phyloP scores from a whole-genome alignment of 805 yeast species.

The Blastobotrys americana region DNA sequence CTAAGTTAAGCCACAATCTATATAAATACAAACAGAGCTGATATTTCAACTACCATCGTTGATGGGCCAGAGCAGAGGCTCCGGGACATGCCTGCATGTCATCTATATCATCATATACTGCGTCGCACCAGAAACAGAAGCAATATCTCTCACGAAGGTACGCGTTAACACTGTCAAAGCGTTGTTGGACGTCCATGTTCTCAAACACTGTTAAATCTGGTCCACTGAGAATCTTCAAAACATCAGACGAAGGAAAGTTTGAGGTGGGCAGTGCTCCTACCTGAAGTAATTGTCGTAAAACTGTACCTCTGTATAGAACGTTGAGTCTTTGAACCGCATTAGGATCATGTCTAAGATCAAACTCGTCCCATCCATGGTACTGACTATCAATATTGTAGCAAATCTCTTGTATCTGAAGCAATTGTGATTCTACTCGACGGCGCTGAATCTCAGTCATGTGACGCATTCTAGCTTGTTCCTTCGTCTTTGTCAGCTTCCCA shows the following conservation, averaged over 20 bases:
- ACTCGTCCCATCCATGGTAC: not conserved
- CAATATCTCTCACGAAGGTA: constrained; percentile 36
- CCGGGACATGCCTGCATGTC: constrained; percentile 50
- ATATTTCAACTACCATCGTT: too few species aligned
- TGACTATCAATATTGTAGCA: not conserved
- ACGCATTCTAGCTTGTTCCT: too few species aligned
- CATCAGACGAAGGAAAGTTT: not conserved
- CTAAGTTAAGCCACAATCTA: too few species aligned
- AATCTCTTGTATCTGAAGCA: not conserved
- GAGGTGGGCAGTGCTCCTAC: not conserved
- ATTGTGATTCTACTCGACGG: not conserved
- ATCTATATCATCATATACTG: constrained; percentile 29
- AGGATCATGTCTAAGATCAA: not conserved
- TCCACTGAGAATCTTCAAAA: not conserved
- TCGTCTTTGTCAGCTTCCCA: not conserved
- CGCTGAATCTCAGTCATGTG: not conserved
- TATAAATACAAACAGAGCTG: too few species aligned
- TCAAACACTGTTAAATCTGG: constrained; percentile 30
- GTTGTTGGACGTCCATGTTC: constrained; percentile 25
- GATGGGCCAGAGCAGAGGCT: constrained; percentile 37
- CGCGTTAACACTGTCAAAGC: constrained; percentile 30
- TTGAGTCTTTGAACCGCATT: not conserved
- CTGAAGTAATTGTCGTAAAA: not conserved
- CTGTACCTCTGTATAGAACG: constrained; percentile 7
- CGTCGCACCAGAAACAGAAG: constrained; percentile 50